Percentiles rank a stretch among this genome's conserved stretches.
Evolutionary conservation across 1,284 basidiomycete species (phyloP).

Genomic region (Uromyces viciae-fabae): DNA sequence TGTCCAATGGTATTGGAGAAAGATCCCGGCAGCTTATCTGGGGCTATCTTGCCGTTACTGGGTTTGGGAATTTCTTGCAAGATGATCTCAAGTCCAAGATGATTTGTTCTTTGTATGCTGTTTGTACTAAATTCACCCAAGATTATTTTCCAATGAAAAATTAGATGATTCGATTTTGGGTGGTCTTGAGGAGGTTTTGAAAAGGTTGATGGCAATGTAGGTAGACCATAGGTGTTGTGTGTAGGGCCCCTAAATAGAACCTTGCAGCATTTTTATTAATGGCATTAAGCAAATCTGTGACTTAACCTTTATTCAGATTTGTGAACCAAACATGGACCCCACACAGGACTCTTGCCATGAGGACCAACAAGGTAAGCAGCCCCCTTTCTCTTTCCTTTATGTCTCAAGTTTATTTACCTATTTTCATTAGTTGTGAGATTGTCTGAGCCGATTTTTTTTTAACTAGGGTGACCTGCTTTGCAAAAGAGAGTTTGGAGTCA

Average conservation of each 20-base stretch:
- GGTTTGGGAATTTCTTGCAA: neutral
- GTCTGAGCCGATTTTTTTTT: neutral
- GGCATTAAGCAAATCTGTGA: neutral
- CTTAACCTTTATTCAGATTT: neutral
- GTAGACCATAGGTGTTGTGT: too few relatives aligned
- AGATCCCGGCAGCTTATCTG: neutral
- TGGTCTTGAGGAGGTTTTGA: too few relatives aligned
- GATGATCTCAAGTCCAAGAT: too few relatives aligned
- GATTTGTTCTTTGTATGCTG: too few relatives aligned
- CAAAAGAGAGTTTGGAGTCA: neutral
- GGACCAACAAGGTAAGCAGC: neutral
- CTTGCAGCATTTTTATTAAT: too few relatives aligned
- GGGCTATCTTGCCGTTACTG: neutral
- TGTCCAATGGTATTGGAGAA: neutral
- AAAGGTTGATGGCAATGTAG: too few relatives aligned
- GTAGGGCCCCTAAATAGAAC: too few relatives aligned
- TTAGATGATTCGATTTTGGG: too few relatives aligned
- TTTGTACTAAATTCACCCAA: too few relatives aligned
- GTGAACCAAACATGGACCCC: constrained; percentile 23
- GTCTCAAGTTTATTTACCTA: neutral
- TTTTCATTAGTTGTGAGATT: neutral
- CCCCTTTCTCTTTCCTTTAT: neutral
- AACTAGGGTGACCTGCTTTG: neutral
- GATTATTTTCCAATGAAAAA: too few relatives aligned
- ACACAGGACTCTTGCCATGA: neutral